Base-by-base conservation (phyloP, 768 basidiomycete species). In the Lactifluus echinatus region DNA sequence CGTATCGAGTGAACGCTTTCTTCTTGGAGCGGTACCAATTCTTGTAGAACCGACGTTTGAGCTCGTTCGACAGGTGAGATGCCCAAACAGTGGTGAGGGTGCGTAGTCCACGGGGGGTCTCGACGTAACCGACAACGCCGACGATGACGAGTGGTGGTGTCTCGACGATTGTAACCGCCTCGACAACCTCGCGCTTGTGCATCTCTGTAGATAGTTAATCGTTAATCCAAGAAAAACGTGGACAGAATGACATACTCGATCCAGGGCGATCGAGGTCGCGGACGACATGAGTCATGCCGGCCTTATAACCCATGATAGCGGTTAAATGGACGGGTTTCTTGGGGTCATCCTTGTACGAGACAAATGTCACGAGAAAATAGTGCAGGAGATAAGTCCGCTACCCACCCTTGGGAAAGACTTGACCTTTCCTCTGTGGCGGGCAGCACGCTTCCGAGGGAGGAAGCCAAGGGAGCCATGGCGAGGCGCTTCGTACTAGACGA, bases 11-110 rank as follows among this genome's bases (percentile, higher is more conserved):
- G 84, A 98, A 99, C 39, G 96, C 96, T 86, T 99, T 99, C 84
- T 98, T 98, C 89, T 99, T 99, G 49, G 93, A 95, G 66, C 91
- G 87, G 81, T 98, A 98, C 94, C 95, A 97, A 83, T 95, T 96
- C 82, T 93, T 94, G 88, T 98, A 97, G 87, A 99, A 97, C 66
- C 96, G 85, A 69, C 96, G 91, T 77, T 95, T 99, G 72, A 98
- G 72, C 72, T 97, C 94, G 73, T 97, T 96, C 37, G 92, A 94
- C 42, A 99, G 83, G 74, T 99, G 96, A 66, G 90, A 89, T 46
- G 96, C 94, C 96, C 89, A 92, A 72, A 96, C 94, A 60, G 96
- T 99, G 70, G 96, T 98, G 69, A 99, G 88, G 40, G 93, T 92
- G 70, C 96, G 93, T 64, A 99, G 87, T 68, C 96, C 96, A 67